These are phyloP conservation scores for Amylostereum chailletii DNA, from an alignment of 1,284 basidiomycete genomes.

Conservation along the genomic window DNA sequence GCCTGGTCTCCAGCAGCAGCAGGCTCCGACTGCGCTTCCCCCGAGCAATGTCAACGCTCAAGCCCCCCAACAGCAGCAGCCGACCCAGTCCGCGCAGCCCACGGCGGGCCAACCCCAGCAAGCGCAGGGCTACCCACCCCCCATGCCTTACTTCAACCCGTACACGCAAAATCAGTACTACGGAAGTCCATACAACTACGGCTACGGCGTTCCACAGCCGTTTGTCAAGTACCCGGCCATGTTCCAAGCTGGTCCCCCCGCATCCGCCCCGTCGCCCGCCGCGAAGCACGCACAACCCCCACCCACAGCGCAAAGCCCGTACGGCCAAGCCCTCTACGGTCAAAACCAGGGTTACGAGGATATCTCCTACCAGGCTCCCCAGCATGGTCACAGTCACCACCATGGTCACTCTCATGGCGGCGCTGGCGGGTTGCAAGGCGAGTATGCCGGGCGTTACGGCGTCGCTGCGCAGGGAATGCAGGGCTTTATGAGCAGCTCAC, in stretches of 20 bases:
- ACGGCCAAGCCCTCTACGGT: conserved; percentile 54
- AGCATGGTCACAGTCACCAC: conserved; percentile 30
- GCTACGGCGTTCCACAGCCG: conserved; percentile 58
- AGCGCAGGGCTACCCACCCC: conserved; percentile 41
- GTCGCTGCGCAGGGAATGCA: conserved; percentile 60
- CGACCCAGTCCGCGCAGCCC: conserved; percentile 30
- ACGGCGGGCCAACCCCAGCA: conserved; percentile 45
- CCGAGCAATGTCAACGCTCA: conserved; percentile 41
- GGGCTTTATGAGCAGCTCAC: conserved; percentile 60
- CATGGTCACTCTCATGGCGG: conserved; percentile 43
- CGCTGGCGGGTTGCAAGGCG: conserved; percentile 37
- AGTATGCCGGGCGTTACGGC: conserved; percentile 33
- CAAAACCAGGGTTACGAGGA: conserved; percentile 65
- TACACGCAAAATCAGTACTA: conserved; percentile 72
- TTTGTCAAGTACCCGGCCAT: conserved; percentile 70
- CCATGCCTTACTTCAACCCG: conserved; percentile 54
- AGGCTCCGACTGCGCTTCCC: conserved; percentile 36
- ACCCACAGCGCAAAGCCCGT: conserved; percentile 52
- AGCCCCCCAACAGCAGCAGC: conserved; percentile 42
- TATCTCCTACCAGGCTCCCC: conserved; percentile 41
- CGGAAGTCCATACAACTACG: conserved; percentile 60
- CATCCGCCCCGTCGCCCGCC: conserved; percentile 51
- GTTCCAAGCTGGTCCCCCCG: conserved; percentile 60
- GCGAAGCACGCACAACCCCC: conserved; percentile 50
- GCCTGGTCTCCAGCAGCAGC: conserved; percentile 45